phyloP scores from a whole-genome alignment of 805 yeast genomes.

The Pichia kluyveri region DNA sequence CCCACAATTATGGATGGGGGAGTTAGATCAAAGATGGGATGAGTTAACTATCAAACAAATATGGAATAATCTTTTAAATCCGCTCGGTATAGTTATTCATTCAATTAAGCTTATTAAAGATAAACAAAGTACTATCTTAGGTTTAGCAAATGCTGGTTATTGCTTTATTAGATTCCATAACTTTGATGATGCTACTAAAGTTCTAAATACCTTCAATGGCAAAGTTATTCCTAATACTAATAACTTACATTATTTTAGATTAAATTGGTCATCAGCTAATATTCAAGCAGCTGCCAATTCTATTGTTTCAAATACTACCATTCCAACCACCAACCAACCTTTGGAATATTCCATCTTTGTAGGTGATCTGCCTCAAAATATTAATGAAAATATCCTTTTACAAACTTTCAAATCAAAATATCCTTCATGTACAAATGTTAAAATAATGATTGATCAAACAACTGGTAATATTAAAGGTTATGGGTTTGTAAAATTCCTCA shows the following conservation, averaged over 20 bases:
- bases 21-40: conserved; percentile 76
- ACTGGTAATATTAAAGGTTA: conserved; percentile 74
- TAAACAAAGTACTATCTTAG: conserved; percentile 30
- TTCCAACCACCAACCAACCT: conserved; percentile 9
- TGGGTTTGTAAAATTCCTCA: conserved; percentile 77
- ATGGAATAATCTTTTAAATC: conserved; percentile 43
- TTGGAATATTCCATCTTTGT: conserved; percentile 66
- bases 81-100: conserved; percentile 51
- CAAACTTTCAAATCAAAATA: conserved; percentile 61
- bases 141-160: conserved; percentile 53
- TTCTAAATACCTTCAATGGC: conserved; percentile 57
- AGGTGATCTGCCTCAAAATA: conserved; percentile 72
- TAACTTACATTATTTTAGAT: conserved; percentile 43
- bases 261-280: conserved; percentile 67
- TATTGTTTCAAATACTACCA: conserved; percentile 8
- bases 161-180: conserved; percentile 73
- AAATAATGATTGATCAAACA: conserved; percentile 64
- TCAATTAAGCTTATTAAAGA: conserved; percentile 64
- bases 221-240: conserved; percentile 58
- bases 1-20: conserved; percentile 80
- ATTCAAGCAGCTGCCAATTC: conserved; percentile 16
- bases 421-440: conserved; percentile 67
- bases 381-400: conserved; percentile 55
- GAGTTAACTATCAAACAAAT: conserved; percentile 56
- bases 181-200: conserved; percentile 52